Percentiles rank a stretch among this genome's conserved stretches.
Conservation (phyloP, 2,329 filamentous ascomycete species). For the Fusarium continuum region DNA sequence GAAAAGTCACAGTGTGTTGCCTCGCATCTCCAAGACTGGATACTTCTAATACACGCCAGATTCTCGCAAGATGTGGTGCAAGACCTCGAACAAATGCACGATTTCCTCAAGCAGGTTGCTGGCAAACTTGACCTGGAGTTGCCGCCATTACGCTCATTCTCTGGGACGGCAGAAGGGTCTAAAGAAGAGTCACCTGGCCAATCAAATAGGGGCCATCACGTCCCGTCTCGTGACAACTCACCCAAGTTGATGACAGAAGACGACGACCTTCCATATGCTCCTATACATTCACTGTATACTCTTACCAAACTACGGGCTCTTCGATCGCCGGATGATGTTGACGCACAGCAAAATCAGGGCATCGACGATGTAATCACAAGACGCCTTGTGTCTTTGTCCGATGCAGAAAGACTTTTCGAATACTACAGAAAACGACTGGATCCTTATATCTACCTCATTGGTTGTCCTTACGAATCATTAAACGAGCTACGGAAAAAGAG, state of each 20-base stretch:
- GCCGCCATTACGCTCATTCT: conserved; percentile 16
- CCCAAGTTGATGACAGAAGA: conserved; percentile 40
- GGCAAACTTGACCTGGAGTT: conserved; percentile 18
- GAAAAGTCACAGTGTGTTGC: conserved; percentile 47
- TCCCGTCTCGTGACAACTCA: conserved; percentile 31
- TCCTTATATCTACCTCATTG: conserved; percentile 60
- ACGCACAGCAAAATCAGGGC: conserved; percentile 10
- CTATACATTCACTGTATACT: conserved; percentile 49
- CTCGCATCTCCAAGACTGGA: neutral
- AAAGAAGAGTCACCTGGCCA: conserved; percentile 15
- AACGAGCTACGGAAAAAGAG: conserved; percentile 63
- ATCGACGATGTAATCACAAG: conserved; percentile 46
- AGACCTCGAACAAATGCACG: conserved; percentile 25
- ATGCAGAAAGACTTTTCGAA: conserved; percentile 60
- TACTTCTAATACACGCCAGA: neutral
- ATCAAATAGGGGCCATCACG: conserved; percentile 18
- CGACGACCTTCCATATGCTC: conserved; percentile 46
- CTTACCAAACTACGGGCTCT: conserved; percentile 48
- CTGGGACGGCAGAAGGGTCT: neutral
- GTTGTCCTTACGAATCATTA: conserved; percentile 58
- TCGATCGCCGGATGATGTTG: conserved; percentile 42
- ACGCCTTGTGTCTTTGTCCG: conserved; percentile 54
- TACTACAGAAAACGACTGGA: conserved; percentile 60
- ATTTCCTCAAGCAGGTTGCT: conserved; percentile 22
- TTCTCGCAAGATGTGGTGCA: conserved; percentile 6